Evolutionary conservation across 2,329 filamentous ascomycete genomes (phyloP).

Genomic region (Colletotrichum echinochloae): DNA sequence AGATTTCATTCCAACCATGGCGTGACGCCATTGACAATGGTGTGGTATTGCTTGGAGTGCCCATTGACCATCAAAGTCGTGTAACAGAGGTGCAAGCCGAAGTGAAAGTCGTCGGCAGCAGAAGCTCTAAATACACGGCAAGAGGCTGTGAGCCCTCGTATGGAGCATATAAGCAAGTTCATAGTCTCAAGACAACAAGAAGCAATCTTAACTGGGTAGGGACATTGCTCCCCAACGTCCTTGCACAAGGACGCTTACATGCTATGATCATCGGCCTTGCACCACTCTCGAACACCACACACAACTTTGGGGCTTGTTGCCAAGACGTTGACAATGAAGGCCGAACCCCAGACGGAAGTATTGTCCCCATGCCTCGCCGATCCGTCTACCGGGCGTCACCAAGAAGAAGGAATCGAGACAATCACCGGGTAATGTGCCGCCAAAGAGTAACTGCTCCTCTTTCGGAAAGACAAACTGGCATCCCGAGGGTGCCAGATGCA

Average conservation of each 20-base stretch:
- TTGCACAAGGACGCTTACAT: neutral
- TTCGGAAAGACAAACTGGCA: neutral
- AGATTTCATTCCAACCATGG: too few relatives aligned
- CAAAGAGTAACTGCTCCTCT: neutral
- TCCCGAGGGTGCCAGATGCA: neutral
- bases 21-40: too few relatives aligned
- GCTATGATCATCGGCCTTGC: neutral
- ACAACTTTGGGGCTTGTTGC: neutral
- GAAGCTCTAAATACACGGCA: too few relatives aligned
- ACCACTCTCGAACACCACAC: neutral
- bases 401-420: neutral
- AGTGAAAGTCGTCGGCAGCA: too few relatives aligned
- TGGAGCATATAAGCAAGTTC: neutral
- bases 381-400: neutral
- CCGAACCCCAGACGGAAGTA: neutral
- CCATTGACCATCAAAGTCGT: too few relatives aligned
- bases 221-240: too few relatives aligned
- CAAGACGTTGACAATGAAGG: neutral
- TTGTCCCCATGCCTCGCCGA: neutral
- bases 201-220: neutral
- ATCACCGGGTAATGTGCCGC: neutral
- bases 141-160: too few relatives aligned
- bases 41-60: too few relatives aligned
- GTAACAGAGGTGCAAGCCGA: too few relatives aligned
- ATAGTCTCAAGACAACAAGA: too few relatives aligned